phyloP scores from a whole-genome alignment of 306 rosid genomes.

The Fagus crenata region DNA sequence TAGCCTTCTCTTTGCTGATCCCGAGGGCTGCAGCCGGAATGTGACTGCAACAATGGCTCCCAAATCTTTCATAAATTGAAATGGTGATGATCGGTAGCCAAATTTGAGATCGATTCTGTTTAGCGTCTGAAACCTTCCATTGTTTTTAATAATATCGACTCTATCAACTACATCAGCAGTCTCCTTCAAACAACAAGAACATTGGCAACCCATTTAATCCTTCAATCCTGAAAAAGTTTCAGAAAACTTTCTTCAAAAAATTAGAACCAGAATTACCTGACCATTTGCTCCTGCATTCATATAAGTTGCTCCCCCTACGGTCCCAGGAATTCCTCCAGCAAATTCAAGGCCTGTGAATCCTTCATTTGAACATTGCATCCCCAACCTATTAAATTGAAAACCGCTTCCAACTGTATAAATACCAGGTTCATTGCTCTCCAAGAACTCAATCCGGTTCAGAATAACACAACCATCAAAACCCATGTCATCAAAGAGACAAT shows the following conservation, averaged over 20 bases:
- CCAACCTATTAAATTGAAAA: constrained; percentile 28
- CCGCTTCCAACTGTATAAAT: constrained; percentile 39
- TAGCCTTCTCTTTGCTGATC: constrained; percentile 16
- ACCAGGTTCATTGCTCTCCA: constrained; percentile 24
- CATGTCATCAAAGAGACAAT: constrained; percentile 37
- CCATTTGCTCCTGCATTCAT: constrained; percentile 47
- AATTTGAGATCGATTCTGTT: constrained; percentile 21
- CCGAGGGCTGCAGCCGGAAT: constrained; percentile 26
- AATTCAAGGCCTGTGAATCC: constrained; percentile 39
- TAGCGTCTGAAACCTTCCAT: constrained; percentile 24
- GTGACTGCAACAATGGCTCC: constrained; percentile 35
- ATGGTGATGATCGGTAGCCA: constrained; percentile 34
- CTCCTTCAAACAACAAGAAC: background rate
- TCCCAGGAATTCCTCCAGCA: constrained; percentile 39
- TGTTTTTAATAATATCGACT: constrained; percentile 24
- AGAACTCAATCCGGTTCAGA: constrained; percentile 36
- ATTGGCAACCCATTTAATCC: background rate
- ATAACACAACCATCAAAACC: constrained; percentile 42
- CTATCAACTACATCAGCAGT: constrained; percentile 26
- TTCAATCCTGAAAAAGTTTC: background rate
- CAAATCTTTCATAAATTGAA: constrained; percentile 35
- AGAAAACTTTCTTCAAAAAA: background rate
- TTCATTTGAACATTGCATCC: constrained; percentile 32
- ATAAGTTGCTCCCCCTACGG: constrained; percentile 36
- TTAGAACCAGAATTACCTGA: constrained; percentile 12